These are phyloP conservation scores for Monotropa hypopitys DNA, from an alignment of 179 eudicot genomes.

Conservation along the genomic window DNA sequence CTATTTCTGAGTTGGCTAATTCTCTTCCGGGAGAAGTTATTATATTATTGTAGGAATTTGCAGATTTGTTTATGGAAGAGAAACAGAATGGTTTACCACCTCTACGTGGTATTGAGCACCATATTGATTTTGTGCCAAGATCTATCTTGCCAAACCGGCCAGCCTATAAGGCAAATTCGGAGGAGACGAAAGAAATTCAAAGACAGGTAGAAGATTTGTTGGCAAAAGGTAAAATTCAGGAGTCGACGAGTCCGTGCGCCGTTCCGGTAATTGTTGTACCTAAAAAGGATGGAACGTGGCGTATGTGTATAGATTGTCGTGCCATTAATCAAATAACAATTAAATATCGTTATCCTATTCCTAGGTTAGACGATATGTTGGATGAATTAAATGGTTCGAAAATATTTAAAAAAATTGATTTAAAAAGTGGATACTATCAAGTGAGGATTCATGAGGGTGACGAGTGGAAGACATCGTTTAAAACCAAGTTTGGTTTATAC, in stretches of 20 bases:
- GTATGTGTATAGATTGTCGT: conserved; percentile 7
- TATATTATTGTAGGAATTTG: not conserved
- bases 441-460: conserved; percentile 5
- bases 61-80: not conserved
- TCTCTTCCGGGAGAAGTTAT: too few relatives aligned
- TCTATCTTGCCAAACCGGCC: not conserved
- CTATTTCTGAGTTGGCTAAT: too few relatives aligned
- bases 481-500: not conserved
- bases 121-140: not conserved
- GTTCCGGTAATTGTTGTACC: not conserved
- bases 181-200: not conserved
- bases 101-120: not conserved
- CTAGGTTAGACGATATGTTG: conserved; percentile 7
- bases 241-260: conserved; percentile 2
- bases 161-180: not conserved
- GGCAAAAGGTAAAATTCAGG: not conserved
- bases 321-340: conserved; percentile 1
- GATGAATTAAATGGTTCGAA: conserved; percentile 7
- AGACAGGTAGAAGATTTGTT: not conserved
- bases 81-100: not conserved
- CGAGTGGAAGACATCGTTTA: conserved; percentile 3
- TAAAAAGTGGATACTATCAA: conserved; percentile 4
- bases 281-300: conserved; percentile 12
- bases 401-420: not conserved
- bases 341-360: not conserved